These are phyloP conservation scores for Metarhizium anisopliae DNA, from an alignment of 2,329 filamentous ascomycete genomes.

Conservation along the genomic window DNA sequence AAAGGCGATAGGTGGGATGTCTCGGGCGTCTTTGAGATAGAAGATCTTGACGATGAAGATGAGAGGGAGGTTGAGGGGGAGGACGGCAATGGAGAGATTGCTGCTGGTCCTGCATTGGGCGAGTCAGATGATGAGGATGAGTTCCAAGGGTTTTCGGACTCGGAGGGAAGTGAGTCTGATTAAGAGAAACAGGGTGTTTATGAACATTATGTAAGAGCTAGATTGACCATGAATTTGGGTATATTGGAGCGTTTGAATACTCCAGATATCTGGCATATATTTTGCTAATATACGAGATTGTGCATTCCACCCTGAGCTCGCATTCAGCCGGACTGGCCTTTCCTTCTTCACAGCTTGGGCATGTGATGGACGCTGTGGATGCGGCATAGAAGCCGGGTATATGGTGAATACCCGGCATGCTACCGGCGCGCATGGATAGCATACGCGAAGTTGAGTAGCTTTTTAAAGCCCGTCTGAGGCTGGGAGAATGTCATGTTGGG, in stretches of 20 bases:
- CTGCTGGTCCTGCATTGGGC: slow-evolving; percentile 12
- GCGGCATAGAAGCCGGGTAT: too few species aligned
- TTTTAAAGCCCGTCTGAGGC: background rate
- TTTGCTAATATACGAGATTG: background rate
- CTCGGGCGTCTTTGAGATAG: slow-evolving; percentile 67
- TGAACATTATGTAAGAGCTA: background rate
- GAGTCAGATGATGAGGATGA: slow-evolving; percentile 44
- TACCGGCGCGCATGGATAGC: too few species aligned
- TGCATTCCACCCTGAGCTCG: background rate
- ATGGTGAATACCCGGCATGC: too few species aligned
- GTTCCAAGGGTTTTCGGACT: slow-evolving; percentile 48
- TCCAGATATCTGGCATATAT: background rate
- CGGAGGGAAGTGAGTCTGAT: slow-evolving; percentile 28
- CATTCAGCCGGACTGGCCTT: background rate
- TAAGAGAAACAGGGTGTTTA: slow-evolving; percentile 5
- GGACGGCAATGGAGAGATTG: slow-evolving; percentile 24
- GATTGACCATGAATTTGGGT: background rate
- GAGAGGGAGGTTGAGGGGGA: slow-evolving; percentile 6
- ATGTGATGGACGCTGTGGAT: too few species aligned
- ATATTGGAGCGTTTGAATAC: background rate
- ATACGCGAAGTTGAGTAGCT: too few species aligned
- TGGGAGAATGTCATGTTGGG: background rate
- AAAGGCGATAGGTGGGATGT: slow-evolving; percentile 91
- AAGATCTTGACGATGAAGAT: slow-evolving; percentile 39
- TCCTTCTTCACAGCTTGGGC: background rate